These are phyloP conservation scores for Didymella glomerata DNA, from an alignment of 2,329 filamentous ascomycete species.

Conservation along the genomic window DNA sequence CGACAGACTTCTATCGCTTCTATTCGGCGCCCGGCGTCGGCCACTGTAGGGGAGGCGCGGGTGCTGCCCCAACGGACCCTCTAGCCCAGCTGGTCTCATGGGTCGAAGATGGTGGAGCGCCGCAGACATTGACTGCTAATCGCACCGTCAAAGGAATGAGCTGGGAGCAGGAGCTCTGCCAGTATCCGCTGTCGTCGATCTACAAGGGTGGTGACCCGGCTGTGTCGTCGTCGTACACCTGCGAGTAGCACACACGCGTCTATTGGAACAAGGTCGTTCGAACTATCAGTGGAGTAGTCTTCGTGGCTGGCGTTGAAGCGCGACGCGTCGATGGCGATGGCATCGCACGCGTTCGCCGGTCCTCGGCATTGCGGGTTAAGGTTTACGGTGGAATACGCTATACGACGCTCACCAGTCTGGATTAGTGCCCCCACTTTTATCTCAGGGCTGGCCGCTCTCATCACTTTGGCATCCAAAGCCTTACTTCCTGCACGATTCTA, in stretches of 20 bases:
- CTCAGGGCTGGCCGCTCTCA: neutral
- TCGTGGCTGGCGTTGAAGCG: too few relatives aligned
- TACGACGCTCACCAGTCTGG: neutral
- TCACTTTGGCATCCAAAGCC: neutral
- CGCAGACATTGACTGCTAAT: conserved; percentile 24
- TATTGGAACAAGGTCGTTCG: conserved; percentile 30
- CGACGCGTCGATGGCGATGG: neutral
- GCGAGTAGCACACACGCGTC: conserved; percentile 43
- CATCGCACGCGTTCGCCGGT: neutral
- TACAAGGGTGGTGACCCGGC: conserved; percentile 23
- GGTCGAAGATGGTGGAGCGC: conserved; percentile 34
- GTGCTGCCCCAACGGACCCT: conserved; percentile 43
- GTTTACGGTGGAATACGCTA: neutral
- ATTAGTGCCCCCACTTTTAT: neutral
- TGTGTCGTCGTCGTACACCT: conserved; percentile 12
- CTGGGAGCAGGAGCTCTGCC: conserved; percentile 23
- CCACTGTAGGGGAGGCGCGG: conserved; percentile 31
- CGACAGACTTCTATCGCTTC: conserved; percentile 34
- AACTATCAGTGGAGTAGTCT: neutral
- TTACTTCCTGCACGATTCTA: neutral
- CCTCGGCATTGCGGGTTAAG: neutral
- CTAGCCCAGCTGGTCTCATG: conserved; percentile 30
- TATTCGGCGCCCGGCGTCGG: conserved; percentile 32
- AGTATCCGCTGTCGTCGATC: conserved; percentile 23
- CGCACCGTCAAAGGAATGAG: conserved; percentile 15